phyloP scores from a whole-genome alignment of 208 protist species.

The Endotrypanum monterogeii region DNA sequence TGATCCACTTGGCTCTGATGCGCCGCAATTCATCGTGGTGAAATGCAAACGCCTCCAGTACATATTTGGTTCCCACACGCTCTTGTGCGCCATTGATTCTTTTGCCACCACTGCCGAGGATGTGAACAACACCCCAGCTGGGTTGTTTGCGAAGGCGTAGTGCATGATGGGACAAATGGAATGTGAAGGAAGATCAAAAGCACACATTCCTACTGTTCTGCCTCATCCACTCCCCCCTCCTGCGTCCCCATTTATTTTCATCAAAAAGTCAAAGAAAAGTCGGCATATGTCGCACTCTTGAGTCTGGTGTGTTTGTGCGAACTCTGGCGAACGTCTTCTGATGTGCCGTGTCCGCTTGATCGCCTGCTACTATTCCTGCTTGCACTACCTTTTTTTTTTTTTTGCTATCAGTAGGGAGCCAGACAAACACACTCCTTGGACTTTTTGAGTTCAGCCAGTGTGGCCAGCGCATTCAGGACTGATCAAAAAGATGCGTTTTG shows the following conservation, averaged over 20 bases:
- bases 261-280: neutral
- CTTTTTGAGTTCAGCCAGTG: neutral
- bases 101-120: neutral
- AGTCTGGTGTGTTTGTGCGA: no score
- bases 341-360: neutral
- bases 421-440: neutral
- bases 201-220: neutral
- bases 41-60: constrained; percentile 49
- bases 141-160: neutral
- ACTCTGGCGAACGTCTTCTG: neutral
- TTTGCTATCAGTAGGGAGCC: neutral
- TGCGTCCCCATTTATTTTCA: neutral
- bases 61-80: constrained; percentile 27
- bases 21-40: constrained; percentile 25
- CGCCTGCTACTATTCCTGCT: neutral
- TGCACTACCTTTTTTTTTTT: neutral
- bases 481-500: no score
- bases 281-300: neutral
- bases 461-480: neutral
- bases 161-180: no score
- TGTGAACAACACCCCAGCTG: neutral
- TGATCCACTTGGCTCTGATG: neutral
- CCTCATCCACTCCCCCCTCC: neutral
- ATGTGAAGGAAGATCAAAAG: neutral
- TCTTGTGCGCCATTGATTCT: constrained; percentile 41